Evolutionary conservation across 2,329 filamentous ascomycete species (phyloP).

Genomic region (Passalora sequoiae): DNA sequence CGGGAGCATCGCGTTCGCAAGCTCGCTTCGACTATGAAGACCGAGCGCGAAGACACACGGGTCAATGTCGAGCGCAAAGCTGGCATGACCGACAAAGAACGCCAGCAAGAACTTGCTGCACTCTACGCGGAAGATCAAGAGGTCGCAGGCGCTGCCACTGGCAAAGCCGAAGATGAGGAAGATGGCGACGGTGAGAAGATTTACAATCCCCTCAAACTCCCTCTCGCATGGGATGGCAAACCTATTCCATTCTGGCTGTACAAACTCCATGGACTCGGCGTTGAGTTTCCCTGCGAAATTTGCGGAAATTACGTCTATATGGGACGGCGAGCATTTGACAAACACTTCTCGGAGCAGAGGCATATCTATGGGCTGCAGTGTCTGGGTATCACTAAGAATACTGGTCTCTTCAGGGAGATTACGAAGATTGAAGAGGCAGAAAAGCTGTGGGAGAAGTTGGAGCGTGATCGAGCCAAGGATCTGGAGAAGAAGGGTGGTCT

Average conservation of each 20-base stretch:
- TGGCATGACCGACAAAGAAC: slow-evolving; percentile 94
- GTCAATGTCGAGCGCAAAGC: slow-evolving; percentile 95
- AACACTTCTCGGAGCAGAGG: slow-evolving; percentile 92
- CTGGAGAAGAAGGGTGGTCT: slow-evolving; percentile 56
- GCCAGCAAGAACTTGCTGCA: slow-evolving; percentile 87
- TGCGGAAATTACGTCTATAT: slow-evolving; percentile 99
- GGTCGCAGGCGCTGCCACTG: slow-evolving; percentile 40
- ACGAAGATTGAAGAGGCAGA: slow-evolving; percentile 85
- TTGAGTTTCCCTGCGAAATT: slow-evolving; percentile 92
- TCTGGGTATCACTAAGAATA: slow-evolving; percentile 85
- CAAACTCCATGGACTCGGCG: slow-evolving; percentile 88
- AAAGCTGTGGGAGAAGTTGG: slow-evolving; percentile 87
- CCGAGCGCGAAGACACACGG: slow-evolving; percentile 80
- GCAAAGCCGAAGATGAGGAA: slow-evolving; percentile 55
- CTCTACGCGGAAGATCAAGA: slow-evolving; percentile 63
- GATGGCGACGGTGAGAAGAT: slow-evolving; percentile 71
- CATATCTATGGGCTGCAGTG: slow-evolving; percentile 94
- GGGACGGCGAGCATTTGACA: slow-evolving; percentile 91
- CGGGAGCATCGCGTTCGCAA: slow-evolving; percentile 79
- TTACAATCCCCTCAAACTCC: slow-evolving; percentile 94
- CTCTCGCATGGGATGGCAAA: slow-evolving; percentile 96
- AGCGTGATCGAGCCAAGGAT: slow-evolving; percentile 73
- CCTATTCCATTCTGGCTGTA: slow-evolving; percentile 99
- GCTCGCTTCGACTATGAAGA: slow-evolving; percentile 75
- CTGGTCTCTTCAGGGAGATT: slow-evolving; percentile 81